phyloP scores from a whole-genome alignment of 805 yeast species.

The Candida gorgasii region DNA sequence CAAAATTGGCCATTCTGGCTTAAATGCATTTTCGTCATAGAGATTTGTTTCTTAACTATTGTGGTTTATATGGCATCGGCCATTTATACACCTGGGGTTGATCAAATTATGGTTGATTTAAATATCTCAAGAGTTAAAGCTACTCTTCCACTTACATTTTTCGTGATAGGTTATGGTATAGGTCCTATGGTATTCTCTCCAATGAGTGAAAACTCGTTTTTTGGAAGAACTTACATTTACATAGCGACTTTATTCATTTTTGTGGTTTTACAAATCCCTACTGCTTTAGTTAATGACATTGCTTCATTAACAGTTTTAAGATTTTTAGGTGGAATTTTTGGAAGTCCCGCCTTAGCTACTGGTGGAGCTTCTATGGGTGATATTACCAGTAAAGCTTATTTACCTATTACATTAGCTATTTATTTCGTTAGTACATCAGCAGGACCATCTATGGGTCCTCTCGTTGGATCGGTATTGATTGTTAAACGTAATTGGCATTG shows the following conservation, averaged over 20 bases:
- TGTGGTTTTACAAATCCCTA: slow-evolving; percentile 55
- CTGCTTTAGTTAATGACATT: slow-evolving; percentile 51
- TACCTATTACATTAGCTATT: slow-evolving; percentile 47
- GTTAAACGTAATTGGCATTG: slow-evolving; percentile 52
- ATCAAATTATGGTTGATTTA: slow-evolving; percentile 43
- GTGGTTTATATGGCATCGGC: slow-evolving; percentile 57
- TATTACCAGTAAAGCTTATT: slow-evolving; percentile 38
- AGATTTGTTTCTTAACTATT: slow-evolving; percentile 12
- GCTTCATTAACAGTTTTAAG: slow-evolving; percentile 54
- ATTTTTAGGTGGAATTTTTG: slow-evolving; percentile 54
- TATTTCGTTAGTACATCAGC: slow-evolving; percentile 57
- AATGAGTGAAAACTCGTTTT: slow-evolving; percentile 52
- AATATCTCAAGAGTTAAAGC: slow-evolving; percentile 39
- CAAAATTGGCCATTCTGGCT: slow-evolving; percentile 51
- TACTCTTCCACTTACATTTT: slow-evolving; percentile 53
- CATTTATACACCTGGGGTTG: slow-evolving; percentile 54
- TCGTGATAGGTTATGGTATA: slow-evolving; percentile 61
- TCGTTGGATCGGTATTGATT: slow-evolving; percentile 53
- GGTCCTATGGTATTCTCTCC: slow-evolving; percentile 66
- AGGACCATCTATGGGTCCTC: slow-evolving; percentile 59
- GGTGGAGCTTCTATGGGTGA: slow-evolving; percentile 62
- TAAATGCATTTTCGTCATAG: slow-evolving; percentile 39
- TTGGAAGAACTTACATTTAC: slow-evolving; percentile 57
- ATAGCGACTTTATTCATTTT: slow-evolving; percentile 50
- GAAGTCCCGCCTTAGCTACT: slow-evolving; percentile 57